Evolutionary conservation across 805 yeast genomes (phyloP), one percentile per base, ranked within the genome.

Genomic region (Starmera dryadoides): DNA sequence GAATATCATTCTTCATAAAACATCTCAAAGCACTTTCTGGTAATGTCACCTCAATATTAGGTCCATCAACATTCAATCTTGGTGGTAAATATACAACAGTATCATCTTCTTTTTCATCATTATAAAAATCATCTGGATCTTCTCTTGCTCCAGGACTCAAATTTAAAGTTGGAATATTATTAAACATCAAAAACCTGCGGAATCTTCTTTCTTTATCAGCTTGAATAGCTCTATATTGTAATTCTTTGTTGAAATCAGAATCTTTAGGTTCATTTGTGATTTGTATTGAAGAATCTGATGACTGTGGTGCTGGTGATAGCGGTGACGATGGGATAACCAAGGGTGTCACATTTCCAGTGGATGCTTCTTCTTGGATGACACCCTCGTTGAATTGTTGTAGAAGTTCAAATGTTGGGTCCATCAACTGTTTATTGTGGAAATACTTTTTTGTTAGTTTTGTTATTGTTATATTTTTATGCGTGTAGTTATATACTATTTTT

Each of bases 1-100:
- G 52, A 2, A 50, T 42, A 39, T 52, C 56, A 20, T 44, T 50
- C 6, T 18, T 30, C 4, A 46, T 45, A 33, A 39, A 51, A 1
- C 42, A 37, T 9, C 17, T 26, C 4, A 30, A 20, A 3, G 41
- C 42, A n/a, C 43, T 45, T 4, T 41, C 45, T 1, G 36, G 36
- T 35, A 12, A 42, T 28, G 9, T 35, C 39, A 46, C 34, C 36
- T 36, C 36, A 40, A 44, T 20, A 25, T 33, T n/a, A 35, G 36
- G 12, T 33, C 11, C 21, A 34, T 36, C 15, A 42, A 37, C 32
- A 36, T 26, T 9, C 43, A 42, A 5, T 41, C 29, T 21, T 41
- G 42, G 12, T 33, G 33, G 18, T 42, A 19, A 6, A 35, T 36
- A 5, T 35, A 41, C 20, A 36, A 42, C 16, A 33, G 35, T 30